A percentile compares a stretch with the other conserved stretches of the same genome.
phyloP scores from a whole-genome alignment of 305 asterid species.

The Rubia tinctorum region DNA sequence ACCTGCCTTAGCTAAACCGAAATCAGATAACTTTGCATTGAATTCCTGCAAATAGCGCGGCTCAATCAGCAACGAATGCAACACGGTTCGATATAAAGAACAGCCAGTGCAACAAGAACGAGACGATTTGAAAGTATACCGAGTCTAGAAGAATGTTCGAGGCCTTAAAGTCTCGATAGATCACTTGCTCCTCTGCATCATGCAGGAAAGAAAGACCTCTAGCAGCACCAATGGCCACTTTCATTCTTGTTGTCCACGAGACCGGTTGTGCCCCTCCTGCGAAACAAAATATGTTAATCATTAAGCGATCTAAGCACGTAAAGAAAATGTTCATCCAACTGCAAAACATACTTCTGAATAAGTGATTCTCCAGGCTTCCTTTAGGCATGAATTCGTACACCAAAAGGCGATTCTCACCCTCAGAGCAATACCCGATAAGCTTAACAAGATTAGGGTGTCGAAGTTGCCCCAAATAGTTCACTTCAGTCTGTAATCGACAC shows the following conservation, averaged over 20 bases:
- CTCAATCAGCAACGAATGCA: not conserved
- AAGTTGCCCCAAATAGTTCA: constrained; percentile 88
- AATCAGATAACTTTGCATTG: constrained; percentile 84
- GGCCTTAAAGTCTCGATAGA: constrained; percentile 89
- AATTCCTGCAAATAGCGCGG: constrained; percentile 57
- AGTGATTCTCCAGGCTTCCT: constrained; percentile 96
- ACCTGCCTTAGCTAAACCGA: constrained; percentile 94
- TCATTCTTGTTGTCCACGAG: constrained; percentile 84
- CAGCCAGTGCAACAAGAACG: not conserved
- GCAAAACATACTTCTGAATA: constrained; percentile 68
- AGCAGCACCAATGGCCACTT: constrained; percentile 95
- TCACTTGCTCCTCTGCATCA: constrained; percentile 83
- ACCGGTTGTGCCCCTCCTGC: constrained; percentile 90
- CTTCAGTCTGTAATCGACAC: constrained; percentile 73
- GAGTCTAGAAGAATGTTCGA: constrained; percentile 89
- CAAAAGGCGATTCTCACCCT: constrained; percentile 84
- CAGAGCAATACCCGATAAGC: constrained; percentile 90
- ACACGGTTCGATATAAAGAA: not conserved
- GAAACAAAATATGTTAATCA: constrained; percentile 18
- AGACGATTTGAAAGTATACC: constrained; percentile 32
- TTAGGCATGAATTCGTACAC: constrained; percentile 96
- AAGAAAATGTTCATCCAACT: constrained; percentile 8
- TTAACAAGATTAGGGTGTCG: constrained; percentile 86
- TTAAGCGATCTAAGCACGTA: not conserved
- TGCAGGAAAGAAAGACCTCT: constrained; percentile 90